These are phyloP conservation scores for Plasmodium vivax DNA, from an alignment of 169 alveolate species.

Conservation along the genomic window DNA sequence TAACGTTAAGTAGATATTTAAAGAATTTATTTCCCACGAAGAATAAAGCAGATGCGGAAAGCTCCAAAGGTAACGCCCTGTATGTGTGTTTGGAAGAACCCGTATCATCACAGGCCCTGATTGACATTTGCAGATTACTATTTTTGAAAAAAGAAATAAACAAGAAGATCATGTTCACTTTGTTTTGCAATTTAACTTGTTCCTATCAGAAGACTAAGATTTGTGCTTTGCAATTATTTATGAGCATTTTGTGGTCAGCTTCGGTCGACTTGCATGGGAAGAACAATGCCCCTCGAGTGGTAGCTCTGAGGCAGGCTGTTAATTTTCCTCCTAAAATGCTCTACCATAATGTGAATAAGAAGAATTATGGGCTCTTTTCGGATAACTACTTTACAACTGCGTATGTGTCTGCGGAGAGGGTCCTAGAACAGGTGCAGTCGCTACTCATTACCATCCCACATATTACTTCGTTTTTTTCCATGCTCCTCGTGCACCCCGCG, in stretches of 20 bases:
- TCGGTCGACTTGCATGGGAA: conserved; percentile 75
- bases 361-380: conserved; percentile 37
- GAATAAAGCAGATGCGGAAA: conserved; percentile 14
- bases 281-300: conserved; percentile 12
- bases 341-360: conserved; percentile 36
- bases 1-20: conserved; percentile 70
- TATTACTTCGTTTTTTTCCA: conserved; percentile 74
- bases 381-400: conserved; percentile 71
- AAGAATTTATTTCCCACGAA: conserved; percentile 52
- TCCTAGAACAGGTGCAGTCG: conserved; percentile 83
- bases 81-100: conserved; percentile 76
- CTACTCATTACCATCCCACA: conserved; percentile 81
- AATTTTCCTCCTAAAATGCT: conserved; percentile 64
- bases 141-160: conserved; percentile 83
- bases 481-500: conserved; percentile 41
- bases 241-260: conserved; percentile 79
- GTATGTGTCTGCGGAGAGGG: conserved; percentile 81
- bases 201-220: conserved; percentile 70
- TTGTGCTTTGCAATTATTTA: conserved; percentile 74
- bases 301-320: conserved; percentile 5
- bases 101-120: conserved; percentile 72
- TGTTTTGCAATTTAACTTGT: conserved; percentile 75
- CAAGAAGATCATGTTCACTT: conserved; percentile 80
- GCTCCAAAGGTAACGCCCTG: conserved; percentile 23
- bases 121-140: conserved; percentile 82